These are phyloP conservation scores for Citrullus colocynthis DNA, from an alignment of 306 rosid species.

Conservation along the genomic window DNA sequence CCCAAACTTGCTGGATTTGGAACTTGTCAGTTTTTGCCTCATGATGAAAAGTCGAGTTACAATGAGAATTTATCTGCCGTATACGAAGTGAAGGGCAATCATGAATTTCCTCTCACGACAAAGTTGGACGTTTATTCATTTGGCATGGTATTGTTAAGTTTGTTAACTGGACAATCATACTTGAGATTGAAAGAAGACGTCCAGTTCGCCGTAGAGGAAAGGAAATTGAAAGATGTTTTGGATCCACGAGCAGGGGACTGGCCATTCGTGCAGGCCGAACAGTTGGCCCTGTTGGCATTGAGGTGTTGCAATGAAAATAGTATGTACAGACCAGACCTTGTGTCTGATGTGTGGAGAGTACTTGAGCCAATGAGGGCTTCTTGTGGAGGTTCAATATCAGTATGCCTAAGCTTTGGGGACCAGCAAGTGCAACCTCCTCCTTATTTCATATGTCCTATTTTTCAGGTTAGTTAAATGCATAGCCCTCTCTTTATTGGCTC, in stretches of 20 bases:
- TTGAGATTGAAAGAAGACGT: constrained; percentile 44
- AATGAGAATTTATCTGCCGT: constrained; percentile 21
- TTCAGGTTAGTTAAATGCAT: constrained; percentile 31
- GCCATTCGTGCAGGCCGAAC: constrained; percentile 66
- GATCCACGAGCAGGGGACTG: constrained; percentile 91
- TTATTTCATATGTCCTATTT: constrained; percentile 68
- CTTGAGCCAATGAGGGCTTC: constrained; percentile 72
- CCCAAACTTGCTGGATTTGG: constrained; percentile 81
- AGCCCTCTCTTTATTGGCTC: neutral
- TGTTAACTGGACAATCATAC: constrained; percentile 62
- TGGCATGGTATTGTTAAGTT: constrained; percentile 51
- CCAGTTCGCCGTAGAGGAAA: constrained; percentile 30
- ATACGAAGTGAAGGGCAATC: constrained; percentile 42
- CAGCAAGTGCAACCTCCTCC: constrained; percentile 44
- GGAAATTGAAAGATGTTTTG: constrained; percentile 38
- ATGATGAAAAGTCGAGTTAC: constrained; percentile 26
- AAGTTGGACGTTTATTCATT: constrained; percentile 77
- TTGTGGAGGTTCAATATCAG: constrained; percentile 24
- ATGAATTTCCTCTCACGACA: constrained; percentile 41
- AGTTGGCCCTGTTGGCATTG: constrained; percentile 54
- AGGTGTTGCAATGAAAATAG: constrained; percentile 56
- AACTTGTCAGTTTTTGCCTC: constrained; percentile 31
- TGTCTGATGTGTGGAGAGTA: constrained; percentile 57
- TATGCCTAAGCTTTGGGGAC: constrained; percentile 34
- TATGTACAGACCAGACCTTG: constrained; percentile 52